phyloP scores from a whole-genome alignment of 1,284 basidiomycete genomes.

The Wolfiporia cocos region DNA sequence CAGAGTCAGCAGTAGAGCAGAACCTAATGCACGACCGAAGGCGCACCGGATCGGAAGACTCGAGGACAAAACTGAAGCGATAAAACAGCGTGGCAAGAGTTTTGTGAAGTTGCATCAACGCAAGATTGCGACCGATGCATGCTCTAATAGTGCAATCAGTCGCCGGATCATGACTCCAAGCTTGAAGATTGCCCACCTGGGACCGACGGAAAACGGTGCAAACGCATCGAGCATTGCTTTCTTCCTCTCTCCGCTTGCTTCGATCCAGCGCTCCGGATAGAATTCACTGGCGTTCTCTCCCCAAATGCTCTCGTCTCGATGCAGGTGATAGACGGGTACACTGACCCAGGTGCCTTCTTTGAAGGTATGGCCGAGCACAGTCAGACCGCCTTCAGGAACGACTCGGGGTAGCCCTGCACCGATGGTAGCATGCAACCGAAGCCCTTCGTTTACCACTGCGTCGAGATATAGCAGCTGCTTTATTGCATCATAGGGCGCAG shows the following conservation, averaged over 20 bases:
- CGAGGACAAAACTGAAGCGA: slow-evolving; percentile 29
- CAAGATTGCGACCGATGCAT: slow-evolving; percentile 29
- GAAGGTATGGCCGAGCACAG: too few species aligned
- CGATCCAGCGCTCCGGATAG: slow-evolving; percentile 37
- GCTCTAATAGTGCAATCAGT: slow-evolving; percentile 11
- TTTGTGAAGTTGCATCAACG: slow-evolving; percentile 30
- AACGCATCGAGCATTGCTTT: slow-evolving; percentile 10
- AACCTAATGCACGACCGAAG: too few species aligned
- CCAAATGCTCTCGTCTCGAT: slow-evolving; percentile 29
- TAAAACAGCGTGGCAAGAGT: slow-evolving; percentile 33
- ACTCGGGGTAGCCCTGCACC: too few species aligned
- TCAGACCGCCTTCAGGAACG: too few species aligned
- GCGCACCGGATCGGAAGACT: slow-evolving; percentile 24
- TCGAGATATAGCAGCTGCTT: too few species aligned
- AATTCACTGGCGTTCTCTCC: too few species aligned
- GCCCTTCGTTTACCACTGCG: slow-evolving; percentile 21
- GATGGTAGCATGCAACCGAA: slow-evolving; percentile 18
- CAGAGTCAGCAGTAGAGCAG: too few species aligned
- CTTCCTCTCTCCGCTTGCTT: slow-evolving; percentile 9
- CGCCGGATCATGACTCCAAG: too few species aligned
- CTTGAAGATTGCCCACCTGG: slow-evolving; percentile 9
- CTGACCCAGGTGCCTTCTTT: too few species aligned
- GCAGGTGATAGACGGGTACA: slow-evolving; percentile 28
- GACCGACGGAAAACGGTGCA: slow-evolving; percentile 14
- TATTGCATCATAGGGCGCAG: too few species aligned